phyloP scores from a whole-genome alignment of 352 stramenopile species.

The Pythium brassicae region DNA sequence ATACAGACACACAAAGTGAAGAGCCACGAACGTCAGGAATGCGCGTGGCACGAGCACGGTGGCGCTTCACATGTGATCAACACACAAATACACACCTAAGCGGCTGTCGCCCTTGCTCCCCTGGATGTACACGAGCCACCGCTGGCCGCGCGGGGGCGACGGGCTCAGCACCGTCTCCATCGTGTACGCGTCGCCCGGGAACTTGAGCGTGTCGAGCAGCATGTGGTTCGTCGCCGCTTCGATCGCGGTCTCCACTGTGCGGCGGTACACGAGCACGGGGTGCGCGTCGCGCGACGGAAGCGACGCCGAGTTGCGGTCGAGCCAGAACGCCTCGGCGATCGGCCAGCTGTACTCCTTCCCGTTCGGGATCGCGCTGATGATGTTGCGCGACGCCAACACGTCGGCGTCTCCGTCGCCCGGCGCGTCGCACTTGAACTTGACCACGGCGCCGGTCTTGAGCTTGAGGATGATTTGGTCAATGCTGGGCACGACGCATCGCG shows the following conservation, averaged over 20 bases:
- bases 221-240: slow-evolving; percentile 84
- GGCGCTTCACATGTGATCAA: no score
- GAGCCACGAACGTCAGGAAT: no score
- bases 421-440: slow-evolving; percentile 77
- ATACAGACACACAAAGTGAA: not conserved
- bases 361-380: slow-evolving; percentile 62
- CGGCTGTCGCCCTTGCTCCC: slow-evolving; percentile 78
- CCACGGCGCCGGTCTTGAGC: slow-evolving; percentile 74
- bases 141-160: slow-evolving; percentile 60
- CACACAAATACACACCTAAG: slow-evolving; percentile 30
- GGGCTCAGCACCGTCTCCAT: slow-evolving; percentile 58
- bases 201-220: slow-evolving; percentile 86
- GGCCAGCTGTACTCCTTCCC: slow-evolving; percentile 84
- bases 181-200: slow-evolving; percentile 73
- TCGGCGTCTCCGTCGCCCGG: slow-evolving; percentile 36
- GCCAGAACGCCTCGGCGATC: slow-evolving; percentile 80
- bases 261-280: slow-evolving; percentile 60
- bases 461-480: slow-evolving; percentile 84
- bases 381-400: slow-evolving; percentile 52
- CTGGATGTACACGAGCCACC: slow-evolving; percentile 81
- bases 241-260: slow-evolving; percentile 73
- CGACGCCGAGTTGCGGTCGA: slow-evolving; percentile 76
- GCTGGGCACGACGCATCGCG: no score
- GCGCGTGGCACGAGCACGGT: no score
- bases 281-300: slow-evolving; percentile 73